Base-by-base conservation (phyloP, 2,329 filamentous ascomycete genomes). In the Aspergillus luchuensis region DNA sequence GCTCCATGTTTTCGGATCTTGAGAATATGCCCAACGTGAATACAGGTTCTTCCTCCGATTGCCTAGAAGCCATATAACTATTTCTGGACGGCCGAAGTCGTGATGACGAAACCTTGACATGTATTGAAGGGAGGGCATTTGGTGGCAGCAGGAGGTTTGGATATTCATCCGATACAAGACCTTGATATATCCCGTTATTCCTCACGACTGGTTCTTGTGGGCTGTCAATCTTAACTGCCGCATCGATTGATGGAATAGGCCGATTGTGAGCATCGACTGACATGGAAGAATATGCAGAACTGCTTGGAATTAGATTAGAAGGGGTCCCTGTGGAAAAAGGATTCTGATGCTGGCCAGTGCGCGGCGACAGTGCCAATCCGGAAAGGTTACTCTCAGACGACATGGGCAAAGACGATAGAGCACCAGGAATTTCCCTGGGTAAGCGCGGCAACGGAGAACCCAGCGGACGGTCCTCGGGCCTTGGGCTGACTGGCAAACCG, bases 21-120 rank as follows among this genome's bases (percentile, higher is more conserved):
- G 90, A 90, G 69, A 92, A 89, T 38, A 99, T 81, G 17, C 92
- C 93, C 56, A 99, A 81, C 0, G 92, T 97, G 71, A 98, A 97
- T 0, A 98, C 94, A 0, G 93, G 92, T 68, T 97, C 93, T 72
- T 97, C 94, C 60, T 97, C 93, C 19, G 90, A 81, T 63, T 91
- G 89, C 54, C 87, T 94, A 10, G 92, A 81, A 2, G 88, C 91
- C 70, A 97, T 81, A 67, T 95, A 85, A 73, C 93, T 97, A 39
- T 92, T 88, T 64, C 94, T 84, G 0, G 94, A 97, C 13, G 94
- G 95, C 72, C 91, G 92, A 82, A 99, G 88, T n/a, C 95, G 88
- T 21, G 95, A 98, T 4, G 95, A 98, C 3, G 92, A 91, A 4
- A 97, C 94, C 73, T 86, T 91, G 51, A 97, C 88, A 64, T 90